Base-by-base conservation (phyloP, 2,329 filamentous ascomycete species). In the Penicillium janthinellum region DNA sequence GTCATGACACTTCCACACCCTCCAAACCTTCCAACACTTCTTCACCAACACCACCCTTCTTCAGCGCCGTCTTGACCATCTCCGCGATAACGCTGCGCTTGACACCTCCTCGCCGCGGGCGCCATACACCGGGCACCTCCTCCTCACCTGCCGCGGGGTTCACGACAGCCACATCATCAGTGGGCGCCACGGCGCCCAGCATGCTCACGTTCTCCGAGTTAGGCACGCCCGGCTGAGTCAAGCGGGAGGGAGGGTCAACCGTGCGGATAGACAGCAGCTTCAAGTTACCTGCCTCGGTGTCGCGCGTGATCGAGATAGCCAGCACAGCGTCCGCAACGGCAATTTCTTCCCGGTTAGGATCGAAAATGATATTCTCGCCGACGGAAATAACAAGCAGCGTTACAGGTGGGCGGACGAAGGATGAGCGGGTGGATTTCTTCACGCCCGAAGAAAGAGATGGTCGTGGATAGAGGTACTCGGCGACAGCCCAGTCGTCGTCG, bases 401-500 rank as follows among this genome's bases (percentile, higher is more conserved):
- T 57, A 99, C 86, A 0, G 95, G 92, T 4, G 95, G 95, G 51
- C 88, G 85, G 35, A 81, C 73, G 48, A 73, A 68, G 42, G 72
- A 64, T 17, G 72, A 67, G 22, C 69, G 63, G 4, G 60, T 42
- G 4, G 61, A 59, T 4, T 67, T 62, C 17, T 63, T 69, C 15
- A 64, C 66, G 37, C 67, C 34, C 3, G 48, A 70, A 25, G 59
- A 47, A 28, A 58, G 58, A 28, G 65, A 52, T 10, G 35, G 55
- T 38, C 83, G 83, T 1, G 88, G 84, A 78, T 96, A 99, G 34
- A 99, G 81, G 58, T 87, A 88, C 17, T 86, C 83, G 0, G 92
- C 88, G 15, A 90, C 90, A 64, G 90, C 91, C 95, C 95, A 99
- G 79, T 99, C 95, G 78, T 99, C 95, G 79, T 97, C 90, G 78